Base-by-base conservation (phyloP, 148 eudicot species). In the Euryodendron excelsum region DNA sequence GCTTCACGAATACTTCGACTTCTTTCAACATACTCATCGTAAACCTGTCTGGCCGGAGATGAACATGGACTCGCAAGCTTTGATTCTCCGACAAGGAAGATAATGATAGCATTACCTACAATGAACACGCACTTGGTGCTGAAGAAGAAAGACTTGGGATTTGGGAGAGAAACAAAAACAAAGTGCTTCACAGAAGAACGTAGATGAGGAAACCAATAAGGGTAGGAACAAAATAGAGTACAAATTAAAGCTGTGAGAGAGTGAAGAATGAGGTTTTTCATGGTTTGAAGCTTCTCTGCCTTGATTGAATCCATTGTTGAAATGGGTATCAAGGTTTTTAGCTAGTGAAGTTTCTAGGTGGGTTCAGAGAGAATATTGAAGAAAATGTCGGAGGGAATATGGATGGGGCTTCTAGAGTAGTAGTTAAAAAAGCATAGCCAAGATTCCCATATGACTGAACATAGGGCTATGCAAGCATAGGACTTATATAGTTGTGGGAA, bases 51-150 rank as follows among this genome's bases (percentile, higher is more conserved):
- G 5, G 1, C 47, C 8, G 37, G 79, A 48, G 71, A 48, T 21
- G 72, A 34, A 18, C 2, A 0, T 5, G 71, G 48, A 13, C 56
- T 30, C 0, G 71, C 18, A 33, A 76, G 33, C 61, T 63, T 76
- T 37, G 71, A 76, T 23, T 64, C 47, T 23, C 31, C 15, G 23
- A 76, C 59, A 23, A 64, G 79, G 72, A 63, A 63, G 61, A 34
- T 10, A 23, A 76, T 15, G 7, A 76, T 76, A 61, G 41, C 72
- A 48, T 76, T 76, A n/a, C 47, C 71, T 9, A 76, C 59, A 0
- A 76, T n/a, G 79, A 76, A 76, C 71, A 76, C 31, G 72, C 69
- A 76, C 60, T 47, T 76, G 79, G 79, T 60, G 15, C 1, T 76
- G 72, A 65, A 30, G 71, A 76, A 33, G 33, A 14, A 47, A 18